Evolutionary conservation across 371 early-diverging fungal species (phyloP).

Genomic region (Haplosporangium sp.): DNA sequence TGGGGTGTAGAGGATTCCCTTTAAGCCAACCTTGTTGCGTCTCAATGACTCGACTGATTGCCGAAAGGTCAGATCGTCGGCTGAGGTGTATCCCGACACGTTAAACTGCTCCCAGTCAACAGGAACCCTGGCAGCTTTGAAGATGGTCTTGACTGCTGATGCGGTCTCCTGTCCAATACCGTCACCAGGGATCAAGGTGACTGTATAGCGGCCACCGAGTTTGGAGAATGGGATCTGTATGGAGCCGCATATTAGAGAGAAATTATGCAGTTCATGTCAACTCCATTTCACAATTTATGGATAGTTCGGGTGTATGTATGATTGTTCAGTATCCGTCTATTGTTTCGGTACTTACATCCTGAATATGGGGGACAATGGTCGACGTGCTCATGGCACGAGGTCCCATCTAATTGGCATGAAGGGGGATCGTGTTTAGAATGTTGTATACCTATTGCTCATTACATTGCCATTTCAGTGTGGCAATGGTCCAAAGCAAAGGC

Average conservation of each 20-base stretch:
- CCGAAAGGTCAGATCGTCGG: constrained; percentile 74
- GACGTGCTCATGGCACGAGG: constrained; percentile 23
- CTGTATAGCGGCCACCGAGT: constrained; percentile 89
- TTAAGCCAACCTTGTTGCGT: constrained; percentile 93
- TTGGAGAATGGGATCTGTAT: constrained; percentile 47
- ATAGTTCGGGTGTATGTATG: no score
- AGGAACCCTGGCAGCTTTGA: constrained; percentile 88
- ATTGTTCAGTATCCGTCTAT: neutral
- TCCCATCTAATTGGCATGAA: constrained; percentile 5
- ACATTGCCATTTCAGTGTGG: no score
- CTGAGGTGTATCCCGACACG: constrained; percentile 83
- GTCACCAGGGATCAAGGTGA: constrained; percentile 96
- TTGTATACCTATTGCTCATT: neutral
- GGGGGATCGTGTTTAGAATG: neutral
- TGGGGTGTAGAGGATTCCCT: constrained; percentile 95
- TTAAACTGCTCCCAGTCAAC: constrained; percentile 94
- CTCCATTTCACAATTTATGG: no score
- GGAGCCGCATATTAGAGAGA: neutral
- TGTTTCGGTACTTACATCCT: constrained; percentile 10
- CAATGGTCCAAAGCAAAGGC: neutral
- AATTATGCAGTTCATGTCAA: no score
- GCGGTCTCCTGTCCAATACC: constrained; percentile 94
- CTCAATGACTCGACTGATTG: constrained; percentile 88
- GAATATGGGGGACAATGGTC: constrained; percentile 15
- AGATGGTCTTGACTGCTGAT: constrained; percentile 87